phyloP scores from a whole-genome alignment of 1,284 basidiomycete species.

The Tilletia horrida region DNA sequence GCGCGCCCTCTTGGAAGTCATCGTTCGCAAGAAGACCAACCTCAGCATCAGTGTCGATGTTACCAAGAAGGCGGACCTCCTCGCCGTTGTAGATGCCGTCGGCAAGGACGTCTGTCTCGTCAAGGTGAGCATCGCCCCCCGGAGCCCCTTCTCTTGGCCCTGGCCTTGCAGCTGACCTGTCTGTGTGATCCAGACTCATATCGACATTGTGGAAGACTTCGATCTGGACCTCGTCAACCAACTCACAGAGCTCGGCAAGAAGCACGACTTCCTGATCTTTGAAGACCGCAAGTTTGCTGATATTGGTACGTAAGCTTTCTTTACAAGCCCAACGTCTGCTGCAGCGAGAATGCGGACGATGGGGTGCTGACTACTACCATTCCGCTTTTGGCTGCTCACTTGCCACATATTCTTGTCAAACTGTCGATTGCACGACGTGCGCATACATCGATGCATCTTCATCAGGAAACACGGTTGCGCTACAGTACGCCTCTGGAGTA shows the following conservation, averaged over 20 bases:
- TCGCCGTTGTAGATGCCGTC: slow-evolving; percentile 81
- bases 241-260: slow-evolving; percentile 69
- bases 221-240: slow-evolving; percentile 69
- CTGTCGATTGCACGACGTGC: not conserved
- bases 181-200: slow-evolving; percentile 70
- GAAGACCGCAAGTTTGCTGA: slow-evolving; percentile 99
- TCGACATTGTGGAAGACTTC: slow-evolving; percentile 94
- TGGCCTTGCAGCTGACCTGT: not conserved
- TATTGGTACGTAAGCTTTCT: slow-evolving; percentile 78
- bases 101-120: slow-evolving; percentile 86
- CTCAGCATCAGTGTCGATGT: slow-evolving; percentile 95
- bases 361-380: too few relatives aligned
- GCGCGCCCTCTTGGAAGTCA: slow-evolving; percentile 67
- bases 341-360: too few relatives aligned
- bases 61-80: slow-evolving; percentile 72
- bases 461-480: slow-evolving; percentile 86
- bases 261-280: slow-evolving; percentile 93
- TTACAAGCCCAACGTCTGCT: too few relatives aligned
- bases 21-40: slow-evolving; percentile 85
- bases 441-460: slow-evolving; percentile 10
- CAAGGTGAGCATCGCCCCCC: slow-evolving; percentile 61
- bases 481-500: slow-evolving; percentile 90
- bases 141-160: not conserved
- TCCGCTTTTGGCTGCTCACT: too few relatives aligned
- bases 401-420: too few relatives aligned